Evolutionary conservation across 768 basidiomycete genomes (phyloP).

Genomic region (Hydnomerulius pinastri): DNA sequence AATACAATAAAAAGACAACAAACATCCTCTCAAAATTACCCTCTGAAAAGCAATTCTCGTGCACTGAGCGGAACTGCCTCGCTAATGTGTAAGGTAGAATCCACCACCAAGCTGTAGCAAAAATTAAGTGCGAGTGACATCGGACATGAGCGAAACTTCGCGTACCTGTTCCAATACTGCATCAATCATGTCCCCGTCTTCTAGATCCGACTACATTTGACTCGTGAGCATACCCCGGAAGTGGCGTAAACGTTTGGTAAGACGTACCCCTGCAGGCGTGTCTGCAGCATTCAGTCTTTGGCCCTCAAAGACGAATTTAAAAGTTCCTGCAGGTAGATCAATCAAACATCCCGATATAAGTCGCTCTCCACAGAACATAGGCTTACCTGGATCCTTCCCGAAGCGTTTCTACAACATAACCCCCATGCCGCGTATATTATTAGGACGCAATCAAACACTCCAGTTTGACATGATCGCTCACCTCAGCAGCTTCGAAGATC

Average conservation of each 20-base stretch:
- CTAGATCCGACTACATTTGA: constrained; percentile 50
- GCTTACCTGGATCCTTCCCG: constrained; percentile 53
- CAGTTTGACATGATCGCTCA: constrained; percentile 30
- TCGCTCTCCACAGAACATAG: not conserved
- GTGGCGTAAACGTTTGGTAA: not conserved
- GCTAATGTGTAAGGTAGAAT: not conserved
- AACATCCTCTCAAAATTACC: not conserved
- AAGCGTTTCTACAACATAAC: constrained; percentile 52
- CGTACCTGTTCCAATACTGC: constrained; percentile 58
- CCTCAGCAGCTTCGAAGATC: constrained; percentile 69
- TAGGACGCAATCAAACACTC: not conserved
- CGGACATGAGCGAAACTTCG: constrained; percentile 4
- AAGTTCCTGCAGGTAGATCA: constrained; percentile 46
- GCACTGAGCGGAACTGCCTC: not conserved
- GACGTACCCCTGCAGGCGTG: constrained; percentile 55
- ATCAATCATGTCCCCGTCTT: constrained; percentile 65
- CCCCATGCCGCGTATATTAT: constrained; percentile 1
- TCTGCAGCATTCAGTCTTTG: constrained; percentile 46
- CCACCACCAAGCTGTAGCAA: constrained; percentile 25
- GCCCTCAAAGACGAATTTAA: constrained; percentile 63
- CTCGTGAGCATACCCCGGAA: not conserved
- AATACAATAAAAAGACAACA: constrained; percentile 4
- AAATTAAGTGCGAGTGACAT: not conserved
- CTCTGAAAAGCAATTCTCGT: not conserved
- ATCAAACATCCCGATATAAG: not conserved